Evolutionary conservation across 108 stramenopile species (phyloP).

Genomic region (Cyclostephanos invisitatus): DNA sequence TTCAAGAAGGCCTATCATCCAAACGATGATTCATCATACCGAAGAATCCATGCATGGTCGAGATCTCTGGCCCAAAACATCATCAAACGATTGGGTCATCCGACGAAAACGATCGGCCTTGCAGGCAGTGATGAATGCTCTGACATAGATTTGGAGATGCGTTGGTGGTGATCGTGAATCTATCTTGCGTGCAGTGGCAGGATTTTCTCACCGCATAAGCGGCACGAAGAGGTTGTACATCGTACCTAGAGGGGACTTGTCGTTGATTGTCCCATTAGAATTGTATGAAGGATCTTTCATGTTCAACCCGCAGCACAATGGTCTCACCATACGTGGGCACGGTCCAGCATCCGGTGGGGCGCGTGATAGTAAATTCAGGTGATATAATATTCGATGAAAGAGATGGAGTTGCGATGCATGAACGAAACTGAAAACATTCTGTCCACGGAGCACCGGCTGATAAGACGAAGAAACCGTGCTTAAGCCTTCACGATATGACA

Average conservation of each 20-base stretch:
- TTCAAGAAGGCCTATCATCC: constrained; percentile 14
- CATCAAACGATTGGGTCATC: constrained; percentile 18
- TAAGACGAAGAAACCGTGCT: constrained; percentile 32
- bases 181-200: constrained; percentile 60
- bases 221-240: constrained; percentile 37
- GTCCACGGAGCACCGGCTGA: constrained; percentile 31
- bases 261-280: constrained; percentile 58
- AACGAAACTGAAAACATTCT: constrained; percentile 44
- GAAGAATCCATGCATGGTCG: neutral
- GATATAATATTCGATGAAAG: constrained; percentile 55
- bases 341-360: constrained; percentile 43
- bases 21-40: neutral
- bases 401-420: constrained; percentile 43
- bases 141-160: constrained; percentile 46
- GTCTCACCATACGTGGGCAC: constrained; percentile 59
- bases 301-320: constrained; percentile 28
- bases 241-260: constrained; percentile 58
- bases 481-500: constrained; percentile 40
- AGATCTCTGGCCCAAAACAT: constrained; percentile 16
- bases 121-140: constrained; percentile 45
- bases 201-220: constrained; percentile 53
- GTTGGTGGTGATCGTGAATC: constrained; percentile 47
- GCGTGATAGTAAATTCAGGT: constrained; percentile 50
- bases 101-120: constrained; percentile 30
- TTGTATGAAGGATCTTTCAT: constrained; percentile 38